These are phyloP conservation scores for Lichtheimia ornata DNA, from an alignment of 371 early-diverging fungal species.

Conservation along the genomic window DNA sequence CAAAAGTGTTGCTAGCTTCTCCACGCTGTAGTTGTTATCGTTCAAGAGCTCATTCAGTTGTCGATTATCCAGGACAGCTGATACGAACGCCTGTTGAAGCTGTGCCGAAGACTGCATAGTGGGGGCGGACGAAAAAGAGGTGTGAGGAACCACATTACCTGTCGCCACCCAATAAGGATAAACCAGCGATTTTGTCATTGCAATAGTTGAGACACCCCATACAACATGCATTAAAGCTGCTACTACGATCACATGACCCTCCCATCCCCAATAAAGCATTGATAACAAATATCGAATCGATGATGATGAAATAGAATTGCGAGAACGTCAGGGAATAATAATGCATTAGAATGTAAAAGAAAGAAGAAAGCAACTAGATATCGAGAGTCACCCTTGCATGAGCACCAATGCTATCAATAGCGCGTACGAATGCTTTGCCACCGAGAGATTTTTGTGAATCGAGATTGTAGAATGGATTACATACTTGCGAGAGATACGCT, in stretches of 20 bases:
- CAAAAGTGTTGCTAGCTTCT: not conserved
- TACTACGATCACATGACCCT: no score
- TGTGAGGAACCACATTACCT: no score
- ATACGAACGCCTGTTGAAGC: not conserved
- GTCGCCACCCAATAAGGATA: no score
- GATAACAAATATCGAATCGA: no score
- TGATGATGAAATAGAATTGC: no score
- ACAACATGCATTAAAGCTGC: no score
- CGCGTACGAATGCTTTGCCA: conserved; percentile 56
- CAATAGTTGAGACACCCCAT: no score
- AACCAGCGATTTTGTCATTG: no score
- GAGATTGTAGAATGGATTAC: conserved; percentile 82
- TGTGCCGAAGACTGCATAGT: no score
- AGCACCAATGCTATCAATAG: conserved; percentile 60
- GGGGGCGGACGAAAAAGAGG: no score
- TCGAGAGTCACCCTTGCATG: conserved; percentile 24
- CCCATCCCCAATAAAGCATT: no score
- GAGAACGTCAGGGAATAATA: no score
- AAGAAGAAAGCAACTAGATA: conserved; percentile 11
- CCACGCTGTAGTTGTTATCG: not conserved
- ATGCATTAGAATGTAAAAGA: not conserved
- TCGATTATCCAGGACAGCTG: not conserved
- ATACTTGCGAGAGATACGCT: conserved; percentile 75
- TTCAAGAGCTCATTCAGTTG: not conserved
- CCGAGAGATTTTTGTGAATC: conserved; percentile 59